Base-by-base conservation (phyloP, 2,329 filamentous ascomycete species). In the Sporothrix dimorphospora region DNA sequence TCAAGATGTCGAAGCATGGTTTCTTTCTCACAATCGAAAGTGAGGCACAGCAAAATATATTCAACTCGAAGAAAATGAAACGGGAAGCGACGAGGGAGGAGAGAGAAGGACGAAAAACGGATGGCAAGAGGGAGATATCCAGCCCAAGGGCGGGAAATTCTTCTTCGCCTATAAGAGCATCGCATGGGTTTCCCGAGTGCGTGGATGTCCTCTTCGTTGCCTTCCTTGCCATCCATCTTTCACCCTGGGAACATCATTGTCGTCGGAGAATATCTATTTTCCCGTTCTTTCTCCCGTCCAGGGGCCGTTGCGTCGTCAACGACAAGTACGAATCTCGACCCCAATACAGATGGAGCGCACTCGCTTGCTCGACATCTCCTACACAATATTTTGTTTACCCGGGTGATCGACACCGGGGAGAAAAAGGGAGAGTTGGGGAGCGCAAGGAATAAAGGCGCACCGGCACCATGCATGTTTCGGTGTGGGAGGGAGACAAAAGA, bases 361-460 rank as follows among this genome's bases (percentile, higher is more conserved):
- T 49, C 24, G 45, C 40, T 38, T 49, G 21, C 42, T 30, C 42
- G 21, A 34, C 21, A 67, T 69, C 51, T 69, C 67, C 49, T 42
- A 59, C 67, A 57, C 38, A 6, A 30, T 27, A 12, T 7, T 69
- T 69, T 45, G 49, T 59, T 69, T 69, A 57, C 21, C 67, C 49
- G 67, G 51, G 34, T 16, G 67, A 69, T 69, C 67, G 47, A 57
- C 67, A 14, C 21, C n/a, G 38, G 38, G 51, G 21, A 34, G 21
- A 34, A 45, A 11, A 27, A 45, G 12, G 24, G 21, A 34, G 30
- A 3, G 3, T 34, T 34, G 30, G 30, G 3, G 30, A 34, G 30
- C 30, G 6, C 30, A 53, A n/a, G n/a, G 49, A 27, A 40, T 34
- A 61, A 4, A 40, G 19, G 14, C 38, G 42, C n/a, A 27, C n/a